A percentile compares a stretch with the other conserved stretches of the same genome.
Evolutionary conservation across 208 protist genomes (phyloP).

Genomic region (Wallacemonas sp.): DNA sequence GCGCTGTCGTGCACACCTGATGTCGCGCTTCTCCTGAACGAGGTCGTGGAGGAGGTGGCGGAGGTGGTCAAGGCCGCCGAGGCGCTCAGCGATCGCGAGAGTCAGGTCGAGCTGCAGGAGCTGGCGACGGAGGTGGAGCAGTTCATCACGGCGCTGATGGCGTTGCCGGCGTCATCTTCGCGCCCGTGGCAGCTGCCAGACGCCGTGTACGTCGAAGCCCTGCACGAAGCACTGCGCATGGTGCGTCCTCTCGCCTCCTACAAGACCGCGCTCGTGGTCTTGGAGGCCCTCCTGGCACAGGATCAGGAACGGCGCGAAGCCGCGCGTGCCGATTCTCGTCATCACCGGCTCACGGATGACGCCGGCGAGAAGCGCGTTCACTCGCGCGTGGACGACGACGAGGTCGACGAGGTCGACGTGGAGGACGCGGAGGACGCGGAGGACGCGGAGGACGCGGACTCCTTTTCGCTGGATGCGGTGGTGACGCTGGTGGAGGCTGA

Average conservation of each 20-base stretch:
- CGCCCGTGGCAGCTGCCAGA: constrained; percentile 33
- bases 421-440: not conserved
- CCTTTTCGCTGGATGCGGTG: constrained; percentile 63
- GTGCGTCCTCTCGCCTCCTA: constrained; percentile 31
- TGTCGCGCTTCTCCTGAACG: constrained; percentile 25
- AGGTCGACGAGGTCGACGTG: not conserved
- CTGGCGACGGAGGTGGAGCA: constrained; percentile 29
- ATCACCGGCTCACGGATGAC: too few species aligned
- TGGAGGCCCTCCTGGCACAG: constrained; percentile 58
- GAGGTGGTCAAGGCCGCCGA: constrained; percentile 28
- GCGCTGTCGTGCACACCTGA: constrained; percentile 27
- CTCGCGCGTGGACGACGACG: not conserved
- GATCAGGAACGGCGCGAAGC: constrained; percentile 25
- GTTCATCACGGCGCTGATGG: constrained; percentile 20
- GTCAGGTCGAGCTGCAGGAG: constrained; percentile 24
- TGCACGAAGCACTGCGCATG: constrained; percentile 45
- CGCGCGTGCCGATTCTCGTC: constrained; percentile 1
- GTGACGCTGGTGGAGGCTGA: constrained; percentile 61
- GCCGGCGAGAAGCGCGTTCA: too few species aligned
- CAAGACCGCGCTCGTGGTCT: constrained; percentile 40
- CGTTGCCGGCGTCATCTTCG: constrained; percentile 7
- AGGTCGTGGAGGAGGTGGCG: constrained; percentile 23
- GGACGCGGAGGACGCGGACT: constrained; percentile 19
- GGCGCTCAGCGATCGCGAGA: constrained; percentile 31
- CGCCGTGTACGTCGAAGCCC: constrained; percentile 44